A percentile compares a stretch with the other conserved stretches of the same genome.
phyloP scores from a whole-genome alignment of 768 basidiomycete species.

The Lactifluus piperatus region DNA sequence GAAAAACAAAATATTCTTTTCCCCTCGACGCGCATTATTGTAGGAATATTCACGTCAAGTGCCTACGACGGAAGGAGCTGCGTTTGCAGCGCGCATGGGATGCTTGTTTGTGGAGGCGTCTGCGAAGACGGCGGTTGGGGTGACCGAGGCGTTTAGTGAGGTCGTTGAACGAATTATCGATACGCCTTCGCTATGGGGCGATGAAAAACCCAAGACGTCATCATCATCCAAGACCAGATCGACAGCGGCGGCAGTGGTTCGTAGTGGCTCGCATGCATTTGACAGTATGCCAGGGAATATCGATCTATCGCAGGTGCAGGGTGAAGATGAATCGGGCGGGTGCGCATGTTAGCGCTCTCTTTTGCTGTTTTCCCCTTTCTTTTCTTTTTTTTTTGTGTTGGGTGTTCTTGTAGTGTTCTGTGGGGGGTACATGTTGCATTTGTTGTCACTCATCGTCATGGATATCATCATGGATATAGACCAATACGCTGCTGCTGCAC shows the following conservation, averaged over 20 bases:
- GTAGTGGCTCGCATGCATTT: not conserved
- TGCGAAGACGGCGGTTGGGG: slow-evolving; percentile 84
- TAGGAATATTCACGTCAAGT: slow-evolving; percentile 92
- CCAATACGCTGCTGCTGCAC: not conserved
- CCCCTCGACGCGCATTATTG: not conserved
- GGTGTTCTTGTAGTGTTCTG: slow-evolving; percentile 32
- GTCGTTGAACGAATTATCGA: slow-evolving; percentile 79
- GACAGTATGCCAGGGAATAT: slow-evolving; percentile 38
- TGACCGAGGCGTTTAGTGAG: slow-evolving; percentile 66
- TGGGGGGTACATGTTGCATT: slow-evolving; percentile 4
- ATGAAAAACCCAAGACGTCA: slow-evolving; percentile 25
- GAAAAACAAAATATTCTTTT: not conserved
- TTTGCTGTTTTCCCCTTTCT: not conserved
- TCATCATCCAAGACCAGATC: slow-evolving; percentile 16
- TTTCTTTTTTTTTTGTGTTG: not conserved
- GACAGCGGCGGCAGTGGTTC: not conserved
- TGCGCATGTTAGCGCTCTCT: slow-evolving; percentile 28
- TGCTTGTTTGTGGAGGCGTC: slow-evolving; percentile 88
- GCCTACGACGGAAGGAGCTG: slow-evolving; percentile 61
- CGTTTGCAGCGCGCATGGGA: slow-evolving; percentile 74
- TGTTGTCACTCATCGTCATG: too few species aligned
- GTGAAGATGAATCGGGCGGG: slow-evolving; percentile 22
- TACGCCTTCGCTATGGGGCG: slow-evolving; percentile 70
- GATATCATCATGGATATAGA: not conserved
- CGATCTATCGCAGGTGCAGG: slow-evolving; percentile 24